Evolutionary conservation across 805 yeast species (phyloP), one percentile per base, ranked within the genome.

Genomic region (Schwanniomyces occidentalis): DNA sequence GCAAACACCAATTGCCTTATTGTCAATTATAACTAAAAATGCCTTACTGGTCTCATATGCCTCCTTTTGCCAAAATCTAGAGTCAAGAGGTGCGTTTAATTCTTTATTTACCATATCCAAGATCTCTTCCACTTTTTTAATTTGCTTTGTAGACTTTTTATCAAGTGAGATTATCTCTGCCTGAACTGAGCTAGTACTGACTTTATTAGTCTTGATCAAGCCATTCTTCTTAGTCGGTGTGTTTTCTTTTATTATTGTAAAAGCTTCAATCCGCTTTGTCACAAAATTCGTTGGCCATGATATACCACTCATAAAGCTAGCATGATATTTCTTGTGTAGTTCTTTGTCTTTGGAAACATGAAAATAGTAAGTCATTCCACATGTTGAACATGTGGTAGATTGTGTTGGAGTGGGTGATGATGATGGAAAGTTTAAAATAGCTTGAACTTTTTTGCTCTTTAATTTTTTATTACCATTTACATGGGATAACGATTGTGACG

Each of bases 31-130:
- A 32, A 72, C 73, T 3, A 81, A 59, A 46, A 73, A 82, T 1
- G 80, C 70, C 25, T 54, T 58, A 23, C 58, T 42, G 8, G 39
- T 33, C 1, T 40, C 35, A 4, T 26, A 22, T 33, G 39, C 34
- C 2, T 38, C 35, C 3, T 32, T 21, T 37, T 48, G 49, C 73
- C 73, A 68, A n/a, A 41, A 41, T 5, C 45, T 39, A 9, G 63
- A 55, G 12, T 56, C 71, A 8, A 27, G 31, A 0, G 68, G 82
- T 0, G 90, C 88, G 54, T 71, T 75, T 30, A 84, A 58, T 42
- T 77, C 84, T 5, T 58, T 63, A 50, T 84, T 82, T 6, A 76
- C 85, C 51, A 80, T 58, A 1, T 62, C 58, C 38, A 84, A 52
- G 4, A 80, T 49, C 26, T 47, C 42, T 22, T 52, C 56, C 3